Evolutionary conservation across 495 filamentous ascomycete genomes (phyloP), one percentile per base, ranked within the genome.

Genomic region (Talaromyces stipitatus): DNA sequence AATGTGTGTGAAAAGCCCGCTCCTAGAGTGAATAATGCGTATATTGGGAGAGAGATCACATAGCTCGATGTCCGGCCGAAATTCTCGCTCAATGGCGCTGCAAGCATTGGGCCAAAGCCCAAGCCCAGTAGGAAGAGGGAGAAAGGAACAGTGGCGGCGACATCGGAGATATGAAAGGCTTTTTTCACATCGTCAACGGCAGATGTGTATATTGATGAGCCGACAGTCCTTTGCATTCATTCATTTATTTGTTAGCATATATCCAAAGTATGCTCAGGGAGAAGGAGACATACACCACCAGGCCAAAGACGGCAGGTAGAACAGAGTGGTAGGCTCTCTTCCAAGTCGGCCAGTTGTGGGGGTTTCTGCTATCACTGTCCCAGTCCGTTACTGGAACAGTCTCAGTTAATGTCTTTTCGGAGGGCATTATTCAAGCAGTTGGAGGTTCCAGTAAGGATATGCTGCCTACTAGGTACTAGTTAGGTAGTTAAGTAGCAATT

Each of bases 21-120:
- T 14, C 85, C 87, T 9, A 88, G 58, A 0, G 78, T 80, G 67
- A 89, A 89, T 3, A 88, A 62, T 14, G 77, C 76, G 38, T 72
- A 80, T 0, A 85, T 22, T 0, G 81, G 80, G 0, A 73, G 60
- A 2, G 76, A 81, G 24, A 76, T 67, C 2, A 83, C 27, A 58
- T 81, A 87, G 27, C 85, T 73, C 5, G 72, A 66, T 50, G 74
- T 72, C 6, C 84, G 72, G n/a, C 84, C 84, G 56, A 71, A 69
- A 1, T 77, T 82, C 60, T 87, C 84, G 8, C 77, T 81, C 4
- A 84, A 66, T 2, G 84, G 83, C 0, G 78, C 78, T 4, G 71
- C 79, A 27, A 86, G 62, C 50, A 86, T 70, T 7, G 83, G 82
- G 1, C 82, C 84, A 28, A 83, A 76, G 2, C 71, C 83, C 2